Conservation (phyloP, 1,284 basidiomycete species). For the Sporisorium scitamineum region DNA sequence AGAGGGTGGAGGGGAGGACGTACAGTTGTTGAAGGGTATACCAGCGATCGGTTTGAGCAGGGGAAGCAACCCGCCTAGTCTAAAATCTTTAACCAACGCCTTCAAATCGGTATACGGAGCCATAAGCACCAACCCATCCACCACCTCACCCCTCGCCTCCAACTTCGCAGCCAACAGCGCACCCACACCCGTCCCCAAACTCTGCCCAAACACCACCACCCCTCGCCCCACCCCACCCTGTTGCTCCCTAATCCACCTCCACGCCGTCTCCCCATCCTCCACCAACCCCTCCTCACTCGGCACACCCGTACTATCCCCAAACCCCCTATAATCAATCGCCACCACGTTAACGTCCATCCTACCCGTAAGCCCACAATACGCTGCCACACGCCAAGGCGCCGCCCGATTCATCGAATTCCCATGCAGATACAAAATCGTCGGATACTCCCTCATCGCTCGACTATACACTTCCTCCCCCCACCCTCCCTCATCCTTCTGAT, state of each 20-base stretch:
- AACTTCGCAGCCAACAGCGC: constrained; percentile 74
- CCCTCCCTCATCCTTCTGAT: not conserved
- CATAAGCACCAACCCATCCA: constrained; percentile 78
- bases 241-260: constrained; percentile 77
- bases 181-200: constrained; percentile 83
- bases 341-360: constrained; percentile 81
- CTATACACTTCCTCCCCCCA: constrained; percentile 50
- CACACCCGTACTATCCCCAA: constrained; percentile 82
- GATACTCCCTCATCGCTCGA: constrained; percentile 43
- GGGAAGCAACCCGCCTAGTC: constrained; percentile 74
- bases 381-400: constrained; percentile 75
- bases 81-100: constrained; percentile 79
- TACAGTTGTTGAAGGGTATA: constrained; percentile 78
- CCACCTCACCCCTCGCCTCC: constrained; percentile 60
- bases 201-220: constrained; percentile 83
- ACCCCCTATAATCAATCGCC: constrained; percentile 91
- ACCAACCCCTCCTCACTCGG: constrained; percentile 82
- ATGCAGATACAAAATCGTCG: constrained; percentile 75
- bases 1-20: not conserved
- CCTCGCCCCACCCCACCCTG: not conserved
- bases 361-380: constrained; percentile 76
- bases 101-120: constrained; percentile 81
- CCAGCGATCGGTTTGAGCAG: constrained; percentile 79
- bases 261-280: constrained; percentile 82
- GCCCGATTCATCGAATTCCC: constrained; percentile 87